Evolutionary conservation across 169 alveolate species (phyloP), one percentile per base, ranked within the genome.

Genomic region (Sarcocystis neurona): DNA sequence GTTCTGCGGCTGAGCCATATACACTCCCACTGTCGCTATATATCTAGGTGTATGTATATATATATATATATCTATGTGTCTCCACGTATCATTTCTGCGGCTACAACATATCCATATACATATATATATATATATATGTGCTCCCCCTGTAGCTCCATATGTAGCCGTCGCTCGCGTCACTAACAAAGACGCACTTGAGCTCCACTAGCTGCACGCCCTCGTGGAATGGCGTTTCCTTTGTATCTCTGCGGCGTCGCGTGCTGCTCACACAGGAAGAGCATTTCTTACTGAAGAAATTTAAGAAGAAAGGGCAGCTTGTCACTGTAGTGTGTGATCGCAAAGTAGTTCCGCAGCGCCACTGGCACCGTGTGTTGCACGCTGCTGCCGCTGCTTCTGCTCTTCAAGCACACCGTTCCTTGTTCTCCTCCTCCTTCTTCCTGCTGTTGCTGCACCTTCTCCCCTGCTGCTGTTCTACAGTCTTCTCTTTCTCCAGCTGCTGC

Each of bases 311-410:
- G 82, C 50, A 85, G 68, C 32, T 85, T 85, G 1, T 30, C 82
- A 27, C 30, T 72, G 82, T 46, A 50, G 50, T 85, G 30, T 48
- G 47, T 39, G 39, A 34, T 50, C 70, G 63, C 58, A n/a, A 32
- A 56, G 72, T 34, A 85, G 50, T 85, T 85, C n/a, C 39, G 0
- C 30, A 85, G 66, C 43, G 72, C 41, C 37, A 15, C 8, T 3
- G 90, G 90, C 34, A 85, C 70, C 39, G 87, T 37, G 50, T 85
- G 90, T 30, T 47, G 85, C 60, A 37, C 60, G 66, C 66, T 53
- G 66, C 66, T 53, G 66, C 12, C 30, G 23, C 66, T 53, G n/a
- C n/a, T n/a, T n/a, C n/a, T n/a, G n/a, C n/a, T n/a, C n/a, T n/a
- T n/a, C n/a, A n/a, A n/a, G n/a, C n/a, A n/a, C n/a, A n/a, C n/a